phyloP scores from a whole-genome alignment of 2,329 filamentous ascomycete species.

The Aspergillus texensis region DNA sequence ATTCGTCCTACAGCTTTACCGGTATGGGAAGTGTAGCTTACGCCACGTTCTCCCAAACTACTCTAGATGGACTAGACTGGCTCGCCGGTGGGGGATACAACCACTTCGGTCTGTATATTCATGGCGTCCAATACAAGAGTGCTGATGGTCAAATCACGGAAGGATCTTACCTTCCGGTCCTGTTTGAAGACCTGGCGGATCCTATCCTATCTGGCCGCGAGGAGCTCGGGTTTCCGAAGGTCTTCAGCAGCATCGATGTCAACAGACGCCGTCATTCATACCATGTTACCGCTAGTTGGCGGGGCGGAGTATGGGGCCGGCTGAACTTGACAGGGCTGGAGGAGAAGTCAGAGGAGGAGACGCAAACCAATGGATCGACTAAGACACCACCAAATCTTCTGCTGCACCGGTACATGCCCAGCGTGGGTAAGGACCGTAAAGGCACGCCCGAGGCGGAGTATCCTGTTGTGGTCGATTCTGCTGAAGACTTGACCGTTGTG shows the following conservation, averaged over 20 bases:
- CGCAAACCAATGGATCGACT: slow-evolving; percentile 23
- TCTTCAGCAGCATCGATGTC: slow-evolving; percentile 57
- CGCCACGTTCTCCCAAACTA: slow-evolving; percentile 47
- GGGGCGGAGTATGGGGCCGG: slow-evolving; percentile 45
- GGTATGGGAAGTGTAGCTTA: slow-evolving; percentile 48
- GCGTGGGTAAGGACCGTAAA: slow-evolving; percentile 50
- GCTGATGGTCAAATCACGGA: slow-evolving; percentile 50
- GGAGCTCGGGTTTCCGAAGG: slow-evolving; percentile 64
- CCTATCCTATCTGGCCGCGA: slow-evolving; percentile 63
- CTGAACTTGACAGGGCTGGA: slow-evolving; percentile 41
- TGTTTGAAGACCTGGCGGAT: slow-evolving; percentile 63
- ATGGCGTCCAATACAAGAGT: slow-evolving; percentile 61
- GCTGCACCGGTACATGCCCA: slow-evolving; percentile 60
- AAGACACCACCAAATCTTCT: slow-evolving; percentile 54
- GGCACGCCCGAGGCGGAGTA: slow-evolving; percentile 60
- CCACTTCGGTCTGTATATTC: slow-evolving; percentile 63
- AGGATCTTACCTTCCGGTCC: slow-evolving; percentile 59
- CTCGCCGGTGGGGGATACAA: slow-evolving; percentile 63
- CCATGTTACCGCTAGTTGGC: slow-evolving; percentile 46
- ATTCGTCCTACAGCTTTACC: slow-evolving; percentile 45
- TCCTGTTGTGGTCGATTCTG: slow-evolving; percentile 43
- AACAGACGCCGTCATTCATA: slow-evolving; percentile 40
- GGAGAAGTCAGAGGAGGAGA: slow-evolving; percentile 25
- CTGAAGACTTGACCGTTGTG: slow-evolving; percentile 37
- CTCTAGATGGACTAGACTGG: slow-evolving; percentile 59